These are phyloP conservation scores for Naganishia sp. DNA, from an alignment of 1,284 basidiomycete species.

Conservation along the genomic window DNA sequence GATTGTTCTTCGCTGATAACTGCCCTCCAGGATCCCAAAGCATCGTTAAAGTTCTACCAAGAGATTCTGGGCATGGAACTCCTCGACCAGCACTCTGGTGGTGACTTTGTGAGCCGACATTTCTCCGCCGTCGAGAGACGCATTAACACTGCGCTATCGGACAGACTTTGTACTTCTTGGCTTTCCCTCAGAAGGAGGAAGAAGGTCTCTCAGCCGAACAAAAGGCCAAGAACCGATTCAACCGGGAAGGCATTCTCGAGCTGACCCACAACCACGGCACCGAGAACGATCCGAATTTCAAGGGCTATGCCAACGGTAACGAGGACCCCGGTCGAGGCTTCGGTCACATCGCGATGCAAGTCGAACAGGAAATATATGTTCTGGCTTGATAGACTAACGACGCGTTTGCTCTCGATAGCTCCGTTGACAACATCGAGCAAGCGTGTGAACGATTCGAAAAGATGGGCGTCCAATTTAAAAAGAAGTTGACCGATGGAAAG, in stretches of 20 bases:
- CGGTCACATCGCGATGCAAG: constrained; percentile 71
- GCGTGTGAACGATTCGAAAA: constrained; percentile 82
- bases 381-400: neutral
- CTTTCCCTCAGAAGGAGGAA: constrained; percentile 61
- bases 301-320: constrained; percentile 73
- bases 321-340: constrained; percentile 77
- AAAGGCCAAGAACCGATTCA: constrained; percentile 57
- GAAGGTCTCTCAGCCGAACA: constrained; percentile 59
- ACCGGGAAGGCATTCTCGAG: constrained; percentile 79
- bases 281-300: constrained; percentile 35
- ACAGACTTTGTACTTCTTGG: constrained; percentile 62
- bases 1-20: neutral
- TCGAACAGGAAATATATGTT: neutral
- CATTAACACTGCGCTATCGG: constrained; percentile 37
- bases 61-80: constrained; percentile 85
- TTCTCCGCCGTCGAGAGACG: neutral
- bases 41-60: constrained; percentile 72
- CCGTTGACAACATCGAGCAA: constrained; percentile 77
- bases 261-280: constrained; percentile 72
- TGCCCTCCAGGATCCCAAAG: constrained; percentile 65
- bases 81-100: constrained; percentile 48
- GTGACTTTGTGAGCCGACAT: constrained; percentile 30
- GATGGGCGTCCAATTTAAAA: constrained; percentile 84
- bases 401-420: constrained; percentile 54
- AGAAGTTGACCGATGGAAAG: constrained; percentile 77